Percentiles rank a stretch among this genome's conserved stretches.
Evolutionary conservation across 371 early-diverging fungal species (phyloP).

Genomic region (Apophysomyces sp.): DNA sequence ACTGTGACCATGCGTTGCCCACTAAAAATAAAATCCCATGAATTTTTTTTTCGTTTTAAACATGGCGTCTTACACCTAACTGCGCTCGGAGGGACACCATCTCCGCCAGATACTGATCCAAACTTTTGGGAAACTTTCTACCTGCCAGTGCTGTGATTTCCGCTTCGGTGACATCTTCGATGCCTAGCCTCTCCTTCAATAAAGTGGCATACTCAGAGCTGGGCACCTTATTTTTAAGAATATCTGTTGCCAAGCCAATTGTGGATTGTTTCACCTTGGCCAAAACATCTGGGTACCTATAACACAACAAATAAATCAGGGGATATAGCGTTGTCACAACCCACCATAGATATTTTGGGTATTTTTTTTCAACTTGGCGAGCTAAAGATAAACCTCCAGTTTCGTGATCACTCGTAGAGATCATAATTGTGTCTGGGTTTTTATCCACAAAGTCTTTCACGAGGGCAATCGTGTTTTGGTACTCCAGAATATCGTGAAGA

Average conservation of each 20-base stretch:
- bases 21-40: conserved; percentile 34
- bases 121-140: conserved; percentile 9
- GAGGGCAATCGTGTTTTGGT: conserved; percentile 72
- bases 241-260: conserved; percentile 42
- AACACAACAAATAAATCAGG: not conserved
- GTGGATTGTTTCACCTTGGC: conserved; percentile 67
- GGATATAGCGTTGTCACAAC: not conserved
- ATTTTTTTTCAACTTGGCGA: conserved; percentile 57
- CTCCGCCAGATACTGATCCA: conserved; percentile 61
- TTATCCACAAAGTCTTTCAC: conserved; percentile 75
- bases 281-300: conserved; percentile 70
- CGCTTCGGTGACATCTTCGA: conserved; percentile 62
- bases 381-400: conserved; percentile 91
- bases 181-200: conserved; percentile 60
- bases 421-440: conserved; percentile 81
- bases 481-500: conserved; percentile 87
- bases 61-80: conserved; percentile 53
- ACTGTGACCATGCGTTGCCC: conserved; percentile 92
- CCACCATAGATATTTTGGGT: conserved; percentile 87
- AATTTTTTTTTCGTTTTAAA: not conserved
- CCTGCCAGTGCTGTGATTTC: conserved; percentile 60
- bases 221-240: conserved; percentile 9
- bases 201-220: conserved; percentile 42
- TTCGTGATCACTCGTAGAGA: conserved; percentile 92
- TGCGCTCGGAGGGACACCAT: conserved; percentile 73